phyloP scores from a whole-genome alignment of 768 basidiomycete species.

The Podaxis rugospora region DNA sequence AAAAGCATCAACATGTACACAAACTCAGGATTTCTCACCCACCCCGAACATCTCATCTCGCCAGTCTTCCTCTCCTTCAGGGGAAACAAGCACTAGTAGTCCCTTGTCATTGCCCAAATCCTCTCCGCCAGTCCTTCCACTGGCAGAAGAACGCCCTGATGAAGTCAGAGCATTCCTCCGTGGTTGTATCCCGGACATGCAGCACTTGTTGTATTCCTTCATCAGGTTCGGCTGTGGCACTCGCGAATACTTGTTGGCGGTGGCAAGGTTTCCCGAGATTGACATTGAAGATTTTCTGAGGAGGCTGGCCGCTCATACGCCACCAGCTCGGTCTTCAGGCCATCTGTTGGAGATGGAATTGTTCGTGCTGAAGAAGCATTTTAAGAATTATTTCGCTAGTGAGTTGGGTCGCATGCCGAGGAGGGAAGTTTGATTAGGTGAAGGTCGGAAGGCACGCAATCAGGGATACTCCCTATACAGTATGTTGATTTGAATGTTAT shows the following conservation, averaged over 20 bases:
- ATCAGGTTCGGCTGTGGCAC: background rate
- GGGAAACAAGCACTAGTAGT: no score
- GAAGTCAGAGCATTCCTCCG: background rate
- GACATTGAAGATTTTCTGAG: constrained; percentile 6
- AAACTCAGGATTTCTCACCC: no score
- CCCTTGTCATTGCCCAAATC: no score
- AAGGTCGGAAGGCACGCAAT: no score
- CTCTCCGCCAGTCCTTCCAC: no score
- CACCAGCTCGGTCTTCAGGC: background rate
- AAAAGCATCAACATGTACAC: no score
- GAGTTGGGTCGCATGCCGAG: background rate
- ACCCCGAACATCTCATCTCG: no score
- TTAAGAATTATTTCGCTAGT: background rate
- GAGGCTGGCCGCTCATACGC: background rate
- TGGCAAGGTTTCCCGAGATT: background rate
- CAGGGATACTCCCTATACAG: no score
- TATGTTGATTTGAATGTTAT: no score
- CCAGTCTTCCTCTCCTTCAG: no score
- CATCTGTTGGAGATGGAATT: background rate
- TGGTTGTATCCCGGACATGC: constrained; percentile 3
- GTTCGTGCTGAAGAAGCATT: background rate
- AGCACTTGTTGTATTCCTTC: background rate
- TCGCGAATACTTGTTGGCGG: background rate
- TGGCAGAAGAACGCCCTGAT: background rate
- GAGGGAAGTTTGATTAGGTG: background rate